Conservation (phyloP, 2,329 filamentous ascomycete species). For the Calonectria henricotiae region DNA sequence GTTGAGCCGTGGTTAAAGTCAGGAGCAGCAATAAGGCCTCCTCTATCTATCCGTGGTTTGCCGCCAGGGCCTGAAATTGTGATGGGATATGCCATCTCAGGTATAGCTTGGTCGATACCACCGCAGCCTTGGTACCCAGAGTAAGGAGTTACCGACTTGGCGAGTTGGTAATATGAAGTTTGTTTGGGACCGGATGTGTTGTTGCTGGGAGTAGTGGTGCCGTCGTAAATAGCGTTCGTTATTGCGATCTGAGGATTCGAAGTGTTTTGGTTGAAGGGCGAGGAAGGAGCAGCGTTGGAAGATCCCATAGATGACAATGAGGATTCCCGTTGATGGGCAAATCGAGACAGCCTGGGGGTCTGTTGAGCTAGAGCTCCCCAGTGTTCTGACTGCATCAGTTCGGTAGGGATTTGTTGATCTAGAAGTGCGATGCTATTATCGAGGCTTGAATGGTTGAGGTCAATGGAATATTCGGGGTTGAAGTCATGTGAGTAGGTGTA, state of each 20-base stretch:
- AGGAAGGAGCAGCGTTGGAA: constrained; percentile 71
- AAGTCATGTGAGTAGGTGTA: constrained; percentile 46
- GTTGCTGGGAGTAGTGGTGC: constrained; percentile 60
- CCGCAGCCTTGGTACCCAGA: constrained; percentile 60
- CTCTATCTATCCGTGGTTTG: constrained; percentile 61
- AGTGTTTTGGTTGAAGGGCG: constrained; percentile 71
- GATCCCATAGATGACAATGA: constrained; percentile 75
- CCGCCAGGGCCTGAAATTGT: constrained; percentile 58
- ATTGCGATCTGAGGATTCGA: constrained; percentile 74
- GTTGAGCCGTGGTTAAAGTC: constrained; percentile 62
- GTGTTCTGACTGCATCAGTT: constrained; percentile 63
- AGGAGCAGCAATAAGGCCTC: constrained; percentile 63
- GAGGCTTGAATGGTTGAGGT: constrained; percentile 44
- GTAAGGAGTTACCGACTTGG: constrained; percentile 65
- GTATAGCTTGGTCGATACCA: constrained; percentile 57
- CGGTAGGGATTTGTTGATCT: constrained; percentile 47
- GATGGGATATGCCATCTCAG: constrained; percentile 62
- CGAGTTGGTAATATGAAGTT: constrained; percentile 64
- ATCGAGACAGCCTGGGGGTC: constrained; percentile 59
- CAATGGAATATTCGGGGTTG: constrained; percentile 39
- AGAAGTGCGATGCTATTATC: constrained; percentile 52
- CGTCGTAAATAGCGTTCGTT: constrained; percentile 66
- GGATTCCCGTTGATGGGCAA: constrained; percentile 73
- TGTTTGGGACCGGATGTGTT: constrained; percentile 41
- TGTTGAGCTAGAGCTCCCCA: constrained; percentile 61